Base-by-base conservation (phyloP, 495 filamentous ascomycete genomes). In the Margaritispora aquatica region DNA sequence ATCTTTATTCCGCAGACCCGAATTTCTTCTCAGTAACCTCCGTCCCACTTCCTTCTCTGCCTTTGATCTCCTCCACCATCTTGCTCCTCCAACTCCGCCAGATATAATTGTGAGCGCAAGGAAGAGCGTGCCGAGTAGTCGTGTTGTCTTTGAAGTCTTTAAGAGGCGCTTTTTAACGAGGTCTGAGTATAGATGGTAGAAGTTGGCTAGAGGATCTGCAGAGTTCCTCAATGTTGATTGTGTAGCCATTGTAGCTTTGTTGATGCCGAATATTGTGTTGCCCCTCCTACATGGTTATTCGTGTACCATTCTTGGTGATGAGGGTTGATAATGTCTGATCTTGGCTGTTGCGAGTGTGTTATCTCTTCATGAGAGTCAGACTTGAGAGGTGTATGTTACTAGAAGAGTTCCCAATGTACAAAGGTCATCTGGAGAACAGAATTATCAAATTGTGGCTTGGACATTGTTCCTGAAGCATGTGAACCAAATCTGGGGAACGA, bases 1-100 rank as follows among this genome's bases (percentile, higher is more conserved):
- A 77, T 97, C 94, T 73, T 95, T 96, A 56, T 92, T 89, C 62
- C 87, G 80, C 54, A 97, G 77, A 57, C 92, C 95, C 13, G 92
- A 97, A 72, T 99, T 99, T 44, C 89, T 85, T 49, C 95, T 86
- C 38, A 97, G 72, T 47, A 99, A 76, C 47, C 85, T 84, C 57
- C 82, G 80, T 8, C 90, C 92, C 58, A 86, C 84, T 54, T 92
- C 90, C 68, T 82, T 84, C 70, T 96, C 94, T 59, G 79, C 86
- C 41, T 80, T 83, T 57, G 83, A 77, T 55, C 76, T 79, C 49
- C 79, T 83, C 75, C 88, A 88, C 82, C 87, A 88, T 59, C 80
- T 82, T 63, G 85, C 85, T 41, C 84, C 82, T 56, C 89, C 90
- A 75, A 89, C 90, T 36, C 85, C 86, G 41, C 84, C 75, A 56